Evolutionary conservation across 169 alveolate genomes (phyloP), one percentile per base, ranked within the genome.

Genomic region (Theileria annulata): DNA sequence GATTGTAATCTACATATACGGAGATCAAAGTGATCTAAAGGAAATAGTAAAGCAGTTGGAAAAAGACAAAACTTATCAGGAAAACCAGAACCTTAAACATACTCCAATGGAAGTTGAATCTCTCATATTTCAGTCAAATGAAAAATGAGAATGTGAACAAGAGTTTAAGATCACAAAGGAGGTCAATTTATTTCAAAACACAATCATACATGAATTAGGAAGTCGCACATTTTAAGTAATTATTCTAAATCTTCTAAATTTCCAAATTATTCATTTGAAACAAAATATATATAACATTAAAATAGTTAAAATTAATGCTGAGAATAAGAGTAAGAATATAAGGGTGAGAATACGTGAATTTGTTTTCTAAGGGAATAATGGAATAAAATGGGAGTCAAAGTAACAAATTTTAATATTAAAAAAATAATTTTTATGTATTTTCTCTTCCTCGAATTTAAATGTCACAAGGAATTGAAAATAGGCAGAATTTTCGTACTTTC

Each of bases 1-100:
- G 35, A 64, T 82, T 31, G 81, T 82, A 27, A 37, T 82, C 0
- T 54, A 51, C 47, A 75, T 75, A 8, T 82, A 82, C 72, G 89
- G 88, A 37, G 83, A 80, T 28, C 88, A 80, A 54, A 71, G 82
- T 31, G 79, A 80, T 71, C 33, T 80, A 35, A 74, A 80, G 73
- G 76, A 60, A 30, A 80, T 80, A 6, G 42, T 80, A 17, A n/a
- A 33, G n/a, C 81, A 80, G 68, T 54, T 80, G 33, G 83, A 80
- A 31, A 42, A 23, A 37, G 31, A 15, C 71, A 62, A 37, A 37
- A 30, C 21, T 8, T 6, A 5, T 30, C 28, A 62, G 13, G 42
- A 21, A 19, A 47, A 15, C 19, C 71, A 21, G 23, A 62, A 62
- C 19, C 67, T 58, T 58, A 4, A 15, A 5, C 67, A 58, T 28